Evolutionary conservation across 805 yeast species (phyloP).

Genomic region (Candida succiphila): DNA sequence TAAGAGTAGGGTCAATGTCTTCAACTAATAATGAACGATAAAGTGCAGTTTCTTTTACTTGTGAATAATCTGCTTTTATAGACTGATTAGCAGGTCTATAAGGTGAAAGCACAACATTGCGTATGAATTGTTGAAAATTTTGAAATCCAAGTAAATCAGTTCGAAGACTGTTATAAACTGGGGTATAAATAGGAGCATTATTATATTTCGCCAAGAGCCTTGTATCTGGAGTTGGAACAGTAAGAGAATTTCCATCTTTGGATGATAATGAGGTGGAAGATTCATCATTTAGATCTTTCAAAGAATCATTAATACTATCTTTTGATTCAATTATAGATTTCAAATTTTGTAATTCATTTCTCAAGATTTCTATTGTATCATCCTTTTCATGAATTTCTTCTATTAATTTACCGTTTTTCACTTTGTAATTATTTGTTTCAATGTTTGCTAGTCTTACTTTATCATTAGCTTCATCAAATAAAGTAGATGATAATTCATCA

Average conservation of each 20-base stretch:
- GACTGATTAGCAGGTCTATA: no score
- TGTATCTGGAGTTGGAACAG: neutral
- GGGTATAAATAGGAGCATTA: slow-evolving; percentile 16
- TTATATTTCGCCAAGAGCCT: slow-evolving; percentile 12
- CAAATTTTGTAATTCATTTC: slow-evolving; percentile 57
- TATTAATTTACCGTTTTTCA: slow-evolving; percentile 45
- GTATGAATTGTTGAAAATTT: slow-evolving; percentile 34
- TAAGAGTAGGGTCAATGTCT: slow-evolving; percentile 70
- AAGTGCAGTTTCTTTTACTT: slow-evolving; percentile 42
- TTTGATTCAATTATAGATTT: slow-evolving; percentile 36
- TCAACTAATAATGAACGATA: slow-evolving; percentile 58
- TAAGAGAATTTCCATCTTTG: neutral
- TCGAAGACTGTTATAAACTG: slow-evolving; percentile 24
- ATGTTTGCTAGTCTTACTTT: slow-evolving; percentile 77
- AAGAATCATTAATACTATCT: no score
- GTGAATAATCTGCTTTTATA: slow-evolving; percentile 6
- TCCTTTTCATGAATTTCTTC: slow-evolving; percentile 61
- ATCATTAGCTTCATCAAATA: slow-evolving; percentile 75
- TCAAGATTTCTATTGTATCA: slow-evolving; percentile 49
- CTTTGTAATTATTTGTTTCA: slow-evolving; percentile 49
- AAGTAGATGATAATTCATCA: slow-evolving; percentile 66
- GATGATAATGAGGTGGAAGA: neutral
- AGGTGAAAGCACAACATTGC: slow-evolving; percentile 2
- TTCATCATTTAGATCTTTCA: neutral
- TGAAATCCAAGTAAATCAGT: slow-evolving; percentile 33